Evolutionary conservation across 1,284 basidiomycete genomes (phyloP), one percentile per base, ranked within the genome.

Genomic region (Tilletia indica): DNA sequence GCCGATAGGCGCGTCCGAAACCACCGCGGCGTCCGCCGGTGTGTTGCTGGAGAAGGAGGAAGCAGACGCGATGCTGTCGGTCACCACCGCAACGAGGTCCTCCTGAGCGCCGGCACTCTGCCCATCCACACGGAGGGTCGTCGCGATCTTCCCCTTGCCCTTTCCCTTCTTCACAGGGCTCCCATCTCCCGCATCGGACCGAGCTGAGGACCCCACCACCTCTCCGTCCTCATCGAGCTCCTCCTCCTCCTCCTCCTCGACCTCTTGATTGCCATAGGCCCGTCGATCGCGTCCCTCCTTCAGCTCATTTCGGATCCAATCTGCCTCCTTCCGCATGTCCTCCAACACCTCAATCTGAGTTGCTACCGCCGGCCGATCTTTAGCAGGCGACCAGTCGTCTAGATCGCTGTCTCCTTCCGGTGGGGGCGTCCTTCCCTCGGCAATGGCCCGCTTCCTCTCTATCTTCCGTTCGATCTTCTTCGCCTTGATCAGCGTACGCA

Each of bases 361-460:
- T 58, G 75, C 54, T 48, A 80, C 31, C 68, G 73, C 19, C 34
- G 58, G 58, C 21, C 58, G 58, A 36, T 77, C 78, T 63, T 74
- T 78, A 61, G 80, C 83, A 42, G 78, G 80, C 19, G 78, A 72
- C 3, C 78, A 76, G 34, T 76, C 75, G 1, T 80, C 77, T n/a
- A 80, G 76, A 47, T 81, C 79, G 14, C 81, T 77, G 36, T 82
- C 80, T 21, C 58, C 58, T 34, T 63, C 58, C 8, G 58, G 58
- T 9, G 58, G 58, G 31, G 58, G 80, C 74, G 47, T 83, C 80
- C 16, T 76, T 72, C 38, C 82, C 78, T 63, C 78, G 14, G 72
- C 78, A 51, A 72, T 75, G 25, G 72, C 75, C 56, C 78, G 79
- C 21, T 71, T 68, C 16, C 68, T 76, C 63, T 71, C 80, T 51